Conservation (phyloP, 2,329 filamentous ascomycete genomes). For the Phaeoacremonium minimum region DNA sequence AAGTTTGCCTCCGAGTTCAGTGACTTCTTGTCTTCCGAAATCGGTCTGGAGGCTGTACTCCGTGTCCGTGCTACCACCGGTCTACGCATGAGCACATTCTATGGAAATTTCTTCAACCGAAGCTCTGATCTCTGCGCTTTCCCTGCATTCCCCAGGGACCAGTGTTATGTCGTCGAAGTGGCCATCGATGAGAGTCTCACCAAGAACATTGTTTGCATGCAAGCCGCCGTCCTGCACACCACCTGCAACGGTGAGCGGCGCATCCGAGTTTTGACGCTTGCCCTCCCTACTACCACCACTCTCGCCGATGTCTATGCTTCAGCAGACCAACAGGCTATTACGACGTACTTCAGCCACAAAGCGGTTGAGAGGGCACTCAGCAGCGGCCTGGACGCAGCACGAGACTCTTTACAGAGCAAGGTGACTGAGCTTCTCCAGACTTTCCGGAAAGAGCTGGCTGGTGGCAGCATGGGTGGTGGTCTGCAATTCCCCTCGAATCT, state of each 20-base stretch:
- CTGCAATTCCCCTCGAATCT: slow-evolving; percentile 93
- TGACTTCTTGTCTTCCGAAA: slow-evolving; percentile 93
- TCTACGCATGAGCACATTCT: slow-evolving; percentile 94
- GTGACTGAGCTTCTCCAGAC: slow-evolving; percentile 88
- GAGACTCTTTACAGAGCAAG: slow-evolving; percentile 88
- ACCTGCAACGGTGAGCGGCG: slow-evolving; percentile 96
- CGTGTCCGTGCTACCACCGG: slow-evolving; percentile 93
- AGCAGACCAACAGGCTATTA: slow-evolving; percentile 89
- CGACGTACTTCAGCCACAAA: slow-evolving; percentile 95
- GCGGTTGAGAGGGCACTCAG: slow-evolving; percentile 87
- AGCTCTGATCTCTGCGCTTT: slow-evolving; percentile 97
- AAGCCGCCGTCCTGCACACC: slow-evolving; percentile 92
- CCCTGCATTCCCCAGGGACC: slow-evolving; percentile 94
- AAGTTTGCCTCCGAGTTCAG: slow-evolving; percentile 97
- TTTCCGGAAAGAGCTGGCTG: slow-evolving; percentile 94
- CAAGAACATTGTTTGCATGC: slow-evolving; percentile 88
- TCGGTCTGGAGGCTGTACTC: slow-evolving; percentile 91
- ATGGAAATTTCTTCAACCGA: slow-evolving; percentile 99
- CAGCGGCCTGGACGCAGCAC: slow-evolving; percentile 81
- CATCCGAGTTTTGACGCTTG: slow-evolving; percentile 90
- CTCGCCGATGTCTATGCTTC: slow-evolving; percentile 90
- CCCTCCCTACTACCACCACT: slow-evolving; percentile 86
- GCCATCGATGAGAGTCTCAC: slow-evolving; percentile 93
- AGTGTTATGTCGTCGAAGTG: slow-evolving; percentile 96
- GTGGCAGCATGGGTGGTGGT: slow-evolving; percentile 91